Conservation (phyloP, 345 rosid genomes). For the Hibiscus tridactylites region DNA sequence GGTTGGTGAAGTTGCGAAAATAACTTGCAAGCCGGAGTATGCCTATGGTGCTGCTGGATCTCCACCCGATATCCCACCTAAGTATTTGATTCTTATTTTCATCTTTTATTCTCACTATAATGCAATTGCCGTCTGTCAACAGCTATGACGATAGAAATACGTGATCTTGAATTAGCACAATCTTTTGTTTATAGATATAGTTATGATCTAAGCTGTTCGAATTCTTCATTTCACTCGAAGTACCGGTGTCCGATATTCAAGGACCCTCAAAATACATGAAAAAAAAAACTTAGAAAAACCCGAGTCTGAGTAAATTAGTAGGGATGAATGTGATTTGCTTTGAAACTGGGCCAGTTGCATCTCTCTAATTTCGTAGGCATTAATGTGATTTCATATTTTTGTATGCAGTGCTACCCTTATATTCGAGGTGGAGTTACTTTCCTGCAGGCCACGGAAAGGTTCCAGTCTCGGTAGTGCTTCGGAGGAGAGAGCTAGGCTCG, state of each 20-base stretch:
- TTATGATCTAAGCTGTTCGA: background rate
- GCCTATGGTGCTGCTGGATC: conserved; percentile 88
- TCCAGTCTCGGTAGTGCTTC: conserved; percentile 60
- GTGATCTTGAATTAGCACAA: background rate
- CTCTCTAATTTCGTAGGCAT: background rate
- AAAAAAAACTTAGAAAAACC: background rate
- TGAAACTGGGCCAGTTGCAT: background rate
- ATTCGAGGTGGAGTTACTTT: conserved; percentile 62
- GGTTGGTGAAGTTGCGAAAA: conserved; percentile 95
- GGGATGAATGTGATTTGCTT: background rate
- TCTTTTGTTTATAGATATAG: background rate
- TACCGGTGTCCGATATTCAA: background rate
- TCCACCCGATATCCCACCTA: conserved; percentile 84
- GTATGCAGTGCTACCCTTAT: conserved; percentile 73
- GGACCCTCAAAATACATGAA: background rate
- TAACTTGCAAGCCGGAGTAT: conserved; percentile 89
- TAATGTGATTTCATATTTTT: background rate
- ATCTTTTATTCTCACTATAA: background rate
- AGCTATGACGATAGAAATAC: background rate
- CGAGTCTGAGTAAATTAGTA: background rate
- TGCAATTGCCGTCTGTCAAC: too few relatives aligned
- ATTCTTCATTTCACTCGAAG: background rate
- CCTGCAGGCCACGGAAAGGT: conserved; percentile 40
- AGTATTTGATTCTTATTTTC: conserved; percentile 33
- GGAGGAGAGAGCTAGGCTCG: conserved; percentile 85